Evolutionary conservation across 192 early-diverging fungal species (phyloP).

Genomic region (Paraglomus brasilianum): DNA sequence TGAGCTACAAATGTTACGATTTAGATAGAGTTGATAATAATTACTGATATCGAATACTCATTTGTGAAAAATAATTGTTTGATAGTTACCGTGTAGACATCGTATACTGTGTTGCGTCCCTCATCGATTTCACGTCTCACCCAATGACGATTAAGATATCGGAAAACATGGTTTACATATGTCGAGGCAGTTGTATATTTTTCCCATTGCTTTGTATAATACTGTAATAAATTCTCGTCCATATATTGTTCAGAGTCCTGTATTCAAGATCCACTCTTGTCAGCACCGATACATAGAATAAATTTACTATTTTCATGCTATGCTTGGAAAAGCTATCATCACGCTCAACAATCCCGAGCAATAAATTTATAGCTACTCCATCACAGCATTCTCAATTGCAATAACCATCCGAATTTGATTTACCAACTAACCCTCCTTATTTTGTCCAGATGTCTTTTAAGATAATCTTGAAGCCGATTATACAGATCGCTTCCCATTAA

Average conservation of each 20-base stretch:
- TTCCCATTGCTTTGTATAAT: constrained; percentile 88
- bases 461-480: constrained; percentile 48
- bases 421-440: constrained; percentile 38
- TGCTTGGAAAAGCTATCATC: too few relatives aligned
- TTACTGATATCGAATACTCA: neutral
- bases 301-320: neutral
- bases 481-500: constrained; percentile 59
- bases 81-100: constrained; percentile 86
- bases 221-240: constrained; percentile 82
- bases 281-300: constrained; percentile 40
- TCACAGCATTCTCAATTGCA: too few relatives aligned
- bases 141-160: constrained; percentile 97
- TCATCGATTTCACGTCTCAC: constrained; percentile 96
- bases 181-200: constrained; percentile 84
- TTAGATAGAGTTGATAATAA: neutral
- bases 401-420: too few relatives aligned
- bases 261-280: constrained; percentile 36
- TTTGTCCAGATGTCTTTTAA: constrained; percentile 55
- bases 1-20: constrained; percentile 50
- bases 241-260: constrained; percentile 59
- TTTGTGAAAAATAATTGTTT: neutral
- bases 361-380: too few relatives aligned
- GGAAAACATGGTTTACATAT: constrained; percentile 87
- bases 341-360: too few relatives aligned
- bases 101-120: constrained; percentile 81